These are phyloP conservation scores for Pythium graminicola DNA, from an alignment of 352 stramenopile species.

Conservation along the genomic window DNA sequence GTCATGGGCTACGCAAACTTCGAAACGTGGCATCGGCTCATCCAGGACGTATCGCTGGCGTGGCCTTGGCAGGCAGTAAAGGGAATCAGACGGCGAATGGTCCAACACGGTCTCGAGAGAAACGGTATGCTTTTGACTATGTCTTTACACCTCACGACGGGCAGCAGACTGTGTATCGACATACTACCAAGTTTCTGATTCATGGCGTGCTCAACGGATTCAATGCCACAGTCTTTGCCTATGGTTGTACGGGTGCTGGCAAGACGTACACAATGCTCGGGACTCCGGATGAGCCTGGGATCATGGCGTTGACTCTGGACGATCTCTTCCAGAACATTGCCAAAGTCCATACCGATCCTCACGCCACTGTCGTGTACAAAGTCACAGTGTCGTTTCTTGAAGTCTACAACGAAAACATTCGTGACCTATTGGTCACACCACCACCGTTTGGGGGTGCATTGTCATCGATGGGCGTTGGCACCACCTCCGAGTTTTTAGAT, in stretches of 20 bases:
- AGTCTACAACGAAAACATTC: conserved; percentile 93
- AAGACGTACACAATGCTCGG: conserved; percentile 93
- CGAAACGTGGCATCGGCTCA: conserved; percentile 28
- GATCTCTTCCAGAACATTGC: conserved; percentile 78
- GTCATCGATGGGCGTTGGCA: not conserved
- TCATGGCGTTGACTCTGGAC: conserved; percentile 84
- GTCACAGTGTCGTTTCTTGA: conserved; percentile 87
- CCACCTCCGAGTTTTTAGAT: conserved; percentile 44
- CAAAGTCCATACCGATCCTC: conserved; percentile 26
- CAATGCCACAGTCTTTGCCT: conserved; percentile 90
- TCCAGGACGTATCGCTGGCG: not conserved
- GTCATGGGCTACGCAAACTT: conserved; percentile 28
- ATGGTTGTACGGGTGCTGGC: conserved; percentile 83
- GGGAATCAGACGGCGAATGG: conserved; percentile 2
- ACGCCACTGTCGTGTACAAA: conserved; percentile 39
- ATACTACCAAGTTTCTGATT: conserved; percentile 87
- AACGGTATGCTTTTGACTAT: conserved; percentile 88
- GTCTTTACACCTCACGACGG: conserved; percentile 65
- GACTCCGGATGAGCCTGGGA: conserved; percentile 68
- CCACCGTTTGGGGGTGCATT: conserved; percentile 6
- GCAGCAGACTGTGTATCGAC: conserved; percentile 76
- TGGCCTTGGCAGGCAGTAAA: not conserved
- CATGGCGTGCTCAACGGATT: conserved; percentile 83
- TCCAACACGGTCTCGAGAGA: conserved; percentile 45
- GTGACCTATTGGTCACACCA: conserved; percentile 62